A percentile compares a stretch with the other conserved stretches of the same genome.
Evolutionary conservation across 129 eudicot genomes (phyloP).

Genomic region (Flaveria linearis): DNA sequence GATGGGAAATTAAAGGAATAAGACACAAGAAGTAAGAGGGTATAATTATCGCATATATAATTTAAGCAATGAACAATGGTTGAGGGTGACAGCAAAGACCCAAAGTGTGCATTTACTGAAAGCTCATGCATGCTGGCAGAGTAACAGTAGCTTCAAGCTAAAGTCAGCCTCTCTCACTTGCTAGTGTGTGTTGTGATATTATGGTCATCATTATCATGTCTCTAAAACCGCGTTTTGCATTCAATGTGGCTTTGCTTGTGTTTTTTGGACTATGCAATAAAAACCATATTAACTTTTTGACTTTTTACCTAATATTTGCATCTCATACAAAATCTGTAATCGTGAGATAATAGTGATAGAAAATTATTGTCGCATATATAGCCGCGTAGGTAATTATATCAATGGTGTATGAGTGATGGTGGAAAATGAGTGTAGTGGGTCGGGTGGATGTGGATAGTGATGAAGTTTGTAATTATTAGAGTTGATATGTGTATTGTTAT

Average conservation of each 20-base stretch:
- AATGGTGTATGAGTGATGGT: too few relatives aligned
- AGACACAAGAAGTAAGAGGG: slow-evolving; percentile 32
- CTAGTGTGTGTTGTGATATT: slow-evolving; percentile 7
- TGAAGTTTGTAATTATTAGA: too few relatives aligned
- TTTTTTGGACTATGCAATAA: slow-evolving; percentile 31
- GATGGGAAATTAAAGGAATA: slow-evolving; percentile 14
- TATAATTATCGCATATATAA: slow-evolving; percentile 13
- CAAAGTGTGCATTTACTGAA: slow-evolving; percentile 45
- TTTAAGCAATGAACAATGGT: slow-evolving; percentile 19
- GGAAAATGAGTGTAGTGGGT: too few relatives aligned
- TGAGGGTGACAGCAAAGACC: slow-evolving; percentile 38
- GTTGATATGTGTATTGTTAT: too few relatives aligned
- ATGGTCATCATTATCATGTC: slow-evolving; percentile 23
- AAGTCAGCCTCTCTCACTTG: slow-evolving; percentile 34
- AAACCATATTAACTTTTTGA: slow-evolving; percentile 26
- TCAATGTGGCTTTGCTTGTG: slow-evolving; percentile 29
- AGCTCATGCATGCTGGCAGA: slow-evolving; percentile 45
- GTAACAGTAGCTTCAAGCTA: slow-evolving; percentile 35
- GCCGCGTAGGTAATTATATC: too few relatives aligned
- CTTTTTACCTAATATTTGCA: too few relatives aligned
- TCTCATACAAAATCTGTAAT: too few relatives aligned
- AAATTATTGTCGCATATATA: too few relatives aligned
- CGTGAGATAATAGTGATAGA: too few relatives aligned
- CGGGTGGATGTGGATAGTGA: too few relatives aligned
- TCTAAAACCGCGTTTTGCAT: slow-evolving; percentile 43